A percentile compares a stretch with the other conserved stretches of the same genome.
Conservation (phyloP, 129 eudicot genomes). For the Deinandra increscens region DNA sequence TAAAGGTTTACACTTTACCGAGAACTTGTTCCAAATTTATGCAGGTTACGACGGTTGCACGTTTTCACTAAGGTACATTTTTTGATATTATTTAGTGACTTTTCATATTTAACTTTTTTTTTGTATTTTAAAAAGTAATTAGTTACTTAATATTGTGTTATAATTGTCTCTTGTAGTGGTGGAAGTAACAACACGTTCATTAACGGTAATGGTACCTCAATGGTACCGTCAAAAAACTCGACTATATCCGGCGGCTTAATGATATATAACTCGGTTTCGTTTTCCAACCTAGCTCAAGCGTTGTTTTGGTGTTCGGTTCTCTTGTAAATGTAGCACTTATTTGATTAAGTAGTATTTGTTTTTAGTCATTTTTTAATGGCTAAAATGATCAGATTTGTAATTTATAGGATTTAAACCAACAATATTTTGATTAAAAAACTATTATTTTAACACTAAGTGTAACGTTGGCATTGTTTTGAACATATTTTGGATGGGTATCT, state of each 20-base stretch:
- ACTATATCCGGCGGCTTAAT: slow-evolving; percentile 26
- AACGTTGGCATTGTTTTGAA: too few species aligned
- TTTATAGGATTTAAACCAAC: too few species aligned
- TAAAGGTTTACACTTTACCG: too few species aligned
- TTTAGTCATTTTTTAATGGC: too few species aligned
- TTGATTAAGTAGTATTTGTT: not conserved
- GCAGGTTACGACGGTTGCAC: slow-evolving; percentile 33
- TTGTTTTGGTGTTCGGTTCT: not conserved
- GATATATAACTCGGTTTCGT: not conserved
- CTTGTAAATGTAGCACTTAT: slow-evolving; percentile 15
- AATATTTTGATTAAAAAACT: too few species aligned
- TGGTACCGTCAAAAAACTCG: slow-evolving; percentile 31
- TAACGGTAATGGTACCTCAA: slow-evolving; percentile 23
- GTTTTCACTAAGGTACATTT: slow-evolving; percentile 33
- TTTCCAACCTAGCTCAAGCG: not conserved
- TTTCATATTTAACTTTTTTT: too few species aligned
- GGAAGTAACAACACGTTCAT: slow-evolving; percentile 20
- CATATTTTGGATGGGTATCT: too few species aligned
- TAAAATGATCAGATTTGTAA: too few species aligned
- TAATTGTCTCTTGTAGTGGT: slow-evolving; percentile 15
- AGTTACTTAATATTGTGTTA: too few species aligned
- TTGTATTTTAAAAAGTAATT: too few species aligned
- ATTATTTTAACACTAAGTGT: too few species aligned
- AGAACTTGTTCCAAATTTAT: not conserved
- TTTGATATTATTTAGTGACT: too few species aligned